Base-by-base conservation (phyloP, 441 rosid species). In the Omphalea diandra region DNA sequence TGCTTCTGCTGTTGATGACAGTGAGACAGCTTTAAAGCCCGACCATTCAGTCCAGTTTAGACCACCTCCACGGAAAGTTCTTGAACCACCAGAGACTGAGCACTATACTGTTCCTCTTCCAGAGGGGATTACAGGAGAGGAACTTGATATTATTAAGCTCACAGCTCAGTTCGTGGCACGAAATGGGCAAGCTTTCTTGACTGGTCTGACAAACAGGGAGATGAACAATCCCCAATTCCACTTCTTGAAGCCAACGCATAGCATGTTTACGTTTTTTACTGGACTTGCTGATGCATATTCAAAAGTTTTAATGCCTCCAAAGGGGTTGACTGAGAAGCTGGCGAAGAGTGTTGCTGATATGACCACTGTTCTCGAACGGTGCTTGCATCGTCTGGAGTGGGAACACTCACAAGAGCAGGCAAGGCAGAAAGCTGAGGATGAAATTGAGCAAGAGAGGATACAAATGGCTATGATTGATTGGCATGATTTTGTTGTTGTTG, bases 381-480 rank as follows among this genome's bases (percentile, higher is more conserved):
- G 97, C 82, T 84, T 88, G 90, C 91, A 93, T 82, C 93, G 95
- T 22, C 71, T 95, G 73, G 99, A 95, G 66, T 95, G 99, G 99
- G 99, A 95, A 67, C 90, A 81, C 18, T 89, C 91, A 2, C 96
- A 93, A 73, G 97, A 90, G 88, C 95, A 93, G 84, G 90, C 91
- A 1, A 89, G 94, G 75, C 97, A 92, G 85, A 91, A 85, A 67
- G 97, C 93, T 40, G 99, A 93, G 79, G 97, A 95, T 69, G 99
- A 93, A 83, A 84, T 92, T 64, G 98, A 95, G 85, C 97, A 82
- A 79, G 99, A 95, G 87, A 83, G 97, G 73, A 73, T 88, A 67
- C 99, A 86, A 80, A 93, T 95, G 99, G 94, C 93, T 44, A 86
- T 89, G 98, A 95, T 95, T 64, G 99, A 93, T 79, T 95, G 99